Conservation (phyloP, 352 stramenopile species). For the Phytopythium vexans region DNA sequence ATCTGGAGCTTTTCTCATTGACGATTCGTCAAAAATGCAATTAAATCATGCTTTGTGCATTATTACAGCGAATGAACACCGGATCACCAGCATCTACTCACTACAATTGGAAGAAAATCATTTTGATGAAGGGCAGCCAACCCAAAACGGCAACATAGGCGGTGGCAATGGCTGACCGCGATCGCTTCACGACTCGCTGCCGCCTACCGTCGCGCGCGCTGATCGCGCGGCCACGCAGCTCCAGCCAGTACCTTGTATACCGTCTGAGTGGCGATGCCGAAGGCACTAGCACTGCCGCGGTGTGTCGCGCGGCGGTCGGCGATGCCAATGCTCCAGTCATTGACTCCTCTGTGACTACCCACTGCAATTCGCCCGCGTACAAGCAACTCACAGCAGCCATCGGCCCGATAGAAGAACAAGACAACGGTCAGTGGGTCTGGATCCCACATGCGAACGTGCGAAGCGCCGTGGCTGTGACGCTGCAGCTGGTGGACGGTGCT, state of each 20-base stretch:
- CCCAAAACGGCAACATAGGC: slow-evolving; percentile 1
- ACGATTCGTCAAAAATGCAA: no score
- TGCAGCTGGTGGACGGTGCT: slow-evolving; percentile 24
- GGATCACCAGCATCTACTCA: no score
- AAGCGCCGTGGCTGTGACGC: slow-evolving; percentile 42
- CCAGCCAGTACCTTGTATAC: slow-evolving; percentile 34
- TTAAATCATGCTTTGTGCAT: no score
- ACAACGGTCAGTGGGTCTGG: slow-evolving; percentile 15
- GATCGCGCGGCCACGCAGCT: slow-evolving; percentile 18
- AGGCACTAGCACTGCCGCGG: slow-evolving; percentile 5
- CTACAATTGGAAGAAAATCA: slow-evolving; percentile 1
- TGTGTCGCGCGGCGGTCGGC: slow-evolving; percentile 44
- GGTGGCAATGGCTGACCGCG: slow-evolving; percentile 15
- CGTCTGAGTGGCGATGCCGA: slow-evolving; percentile 7
- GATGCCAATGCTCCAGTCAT: not conserved
- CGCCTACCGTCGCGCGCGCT: slow-evolving; percentile 34
- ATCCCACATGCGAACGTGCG: slow-evolving; percentile 40
- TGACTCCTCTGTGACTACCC: slow-evolving; percentile 32
- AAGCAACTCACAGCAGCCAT: slow-evolving; percentile 3
- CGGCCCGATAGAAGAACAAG: not conserved
- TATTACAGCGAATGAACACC: no score
- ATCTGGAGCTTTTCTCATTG: no score
- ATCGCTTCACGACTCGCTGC: slow-evolving; percentile 61
- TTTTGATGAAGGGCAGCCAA: slow-evolving; percentile 4
- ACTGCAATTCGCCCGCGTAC: slow-evolving; percentile 12